phyloP scores from a whole-genome alignment of 78 protist species.

The Dictyostelium firmibasis region DNA sequence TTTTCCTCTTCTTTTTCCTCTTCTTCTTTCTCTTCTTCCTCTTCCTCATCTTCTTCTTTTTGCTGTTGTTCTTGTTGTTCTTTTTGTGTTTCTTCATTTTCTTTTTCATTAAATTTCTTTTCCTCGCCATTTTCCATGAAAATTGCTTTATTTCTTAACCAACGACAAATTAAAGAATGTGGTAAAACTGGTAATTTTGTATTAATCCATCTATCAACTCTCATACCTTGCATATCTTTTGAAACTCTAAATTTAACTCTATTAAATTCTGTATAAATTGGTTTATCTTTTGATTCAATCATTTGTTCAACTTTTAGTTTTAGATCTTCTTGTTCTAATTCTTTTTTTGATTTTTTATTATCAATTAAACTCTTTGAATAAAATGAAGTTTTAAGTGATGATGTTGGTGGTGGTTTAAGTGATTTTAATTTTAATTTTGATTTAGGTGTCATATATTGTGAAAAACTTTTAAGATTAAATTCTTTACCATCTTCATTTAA shows the following conservation, averaged over 20 bases:
- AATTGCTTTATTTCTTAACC: neutral
- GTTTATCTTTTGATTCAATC: neutral
- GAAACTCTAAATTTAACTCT: neutral
- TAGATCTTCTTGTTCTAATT: neutral
- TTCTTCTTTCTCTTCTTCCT: neutral
- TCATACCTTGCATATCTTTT: constrained; percentile 6
- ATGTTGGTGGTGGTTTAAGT: neutral
- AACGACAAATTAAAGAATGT: neutral
- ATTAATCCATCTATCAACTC: constrained; percentile 3
- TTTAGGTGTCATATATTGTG: neutral
- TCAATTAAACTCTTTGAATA: neutral
- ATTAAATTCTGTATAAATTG: neutral
- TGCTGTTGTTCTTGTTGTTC: neutral
- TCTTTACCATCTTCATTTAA: neutral
- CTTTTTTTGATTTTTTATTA: neutral
- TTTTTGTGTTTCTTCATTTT: neutral
- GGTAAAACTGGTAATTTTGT: neutral
- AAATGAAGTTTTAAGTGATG: too few relatives aligned
- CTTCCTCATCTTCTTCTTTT: neutral
- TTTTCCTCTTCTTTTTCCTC: neutral
- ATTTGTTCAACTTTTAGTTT: neutral
- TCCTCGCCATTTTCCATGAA: neutral
- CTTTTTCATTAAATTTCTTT: neutral
- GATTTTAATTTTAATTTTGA: neutral
- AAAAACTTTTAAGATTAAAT: neutral